Conservation (phyloP, 352 stramenopile genomes). For the Pythium plurisporium region DNA sequence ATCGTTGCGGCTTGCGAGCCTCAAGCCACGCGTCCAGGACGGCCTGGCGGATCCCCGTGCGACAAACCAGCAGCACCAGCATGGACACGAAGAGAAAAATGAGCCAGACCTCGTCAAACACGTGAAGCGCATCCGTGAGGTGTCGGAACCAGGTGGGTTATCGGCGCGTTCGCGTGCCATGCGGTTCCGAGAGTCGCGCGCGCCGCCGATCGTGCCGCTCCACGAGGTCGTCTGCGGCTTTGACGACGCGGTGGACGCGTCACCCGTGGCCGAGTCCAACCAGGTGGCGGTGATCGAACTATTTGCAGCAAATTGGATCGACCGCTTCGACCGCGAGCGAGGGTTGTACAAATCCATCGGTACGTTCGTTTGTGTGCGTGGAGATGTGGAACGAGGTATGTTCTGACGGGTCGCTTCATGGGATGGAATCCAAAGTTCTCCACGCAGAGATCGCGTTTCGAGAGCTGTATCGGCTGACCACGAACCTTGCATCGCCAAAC, state of each 20-base stretch:
- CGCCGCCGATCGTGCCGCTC: conserved; percentile 25
- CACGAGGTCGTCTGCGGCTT: conserved; percentile 52
- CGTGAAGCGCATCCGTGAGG: background rate
- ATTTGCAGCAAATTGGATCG: conserved; percentile 62
- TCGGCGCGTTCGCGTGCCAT: conserved; percentile 4
- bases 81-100: too few species aligned
- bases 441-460: conserved; percentile 62
- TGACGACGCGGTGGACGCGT: conserved; percentile 45
- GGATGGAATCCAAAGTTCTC: conserved; percentile 46
- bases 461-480: conserved; percentile 53
- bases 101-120: too few species aligned
- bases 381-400: too few species aligned
- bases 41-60: too few species aligned
- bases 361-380: too few species aligned
- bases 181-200: conserved; percentile 1
- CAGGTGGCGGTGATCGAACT: conserved; percentile 46
- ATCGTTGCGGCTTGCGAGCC: conserved; percentile 32
- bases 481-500: conserved; percentile 49
- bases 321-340: conserved; percentile 46
- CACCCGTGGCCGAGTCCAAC: conserved; percentile 47
- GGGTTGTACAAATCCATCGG: conserved; percentile 61
- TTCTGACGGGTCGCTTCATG: too few species aligned
- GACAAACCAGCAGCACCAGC: background rate
- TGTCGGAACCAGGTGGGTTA: background rate
- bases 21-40: background rate